Evolutionary conservation across 345 rosid species (phyloP), one percentile per base, ranked within the genome.

Genomic region (Salix dunnii): DNA sequence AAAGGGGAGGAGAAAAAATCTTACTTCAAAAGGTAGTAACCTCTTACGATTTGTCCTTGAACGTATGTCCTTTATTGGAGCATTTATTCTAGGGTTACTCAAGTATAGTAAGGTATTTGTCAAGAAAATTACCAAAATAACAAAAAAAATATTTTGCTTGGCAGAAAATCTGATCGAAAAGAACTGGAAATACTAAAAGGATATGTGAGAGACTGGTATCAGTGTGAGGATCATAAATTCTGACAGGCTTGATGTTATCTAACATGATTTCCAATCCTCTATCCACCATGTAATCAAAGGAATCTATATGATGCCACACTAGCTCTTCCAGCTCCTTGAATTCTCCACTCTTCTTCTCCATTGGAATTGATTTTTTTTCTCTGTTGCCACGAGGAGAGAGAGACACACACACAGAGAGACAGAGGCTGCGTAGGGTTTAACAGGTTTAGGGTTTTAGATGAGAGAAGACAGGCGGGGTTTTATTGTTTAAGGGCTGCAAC

Each of bases 231-330:
- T 95, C 89, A 64, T 58, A 31, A 35, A 93, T 77, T 10, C 82
- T 31, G 40, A 93, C 90, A 27, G 98, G 91, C 77, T 86, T 88
- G 83, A 91, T 78, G 58, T 79, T 79, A 36, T 76, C 75, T 76
- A 93, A 68, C 98, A 95, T 95, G 35, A 82, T 80, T 18, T 88
- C 94, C 17, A 95, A 85, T n/a, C 99, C 99, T 77, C 81, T 73
- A 0, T 89, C 92, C 17, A 88, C 77, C 90, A 92, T 88, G 90
- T 93, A 88, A 89, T 95, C 90, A 73, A 86, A 90, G 0, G 99
- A 95, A 76, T 93, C 96, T 51, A 93, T 82, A 76, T 95, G 99
- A 76, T 91, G 99, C 28, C 80, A 84, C 68, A 94, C 89, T 40
- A 95, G 94, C 79, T 90, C 88, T 35, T 80, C 83, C 71, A 93